Conservation (phyloP, 306 rosid species). For the Castanea sativa region DNA sequence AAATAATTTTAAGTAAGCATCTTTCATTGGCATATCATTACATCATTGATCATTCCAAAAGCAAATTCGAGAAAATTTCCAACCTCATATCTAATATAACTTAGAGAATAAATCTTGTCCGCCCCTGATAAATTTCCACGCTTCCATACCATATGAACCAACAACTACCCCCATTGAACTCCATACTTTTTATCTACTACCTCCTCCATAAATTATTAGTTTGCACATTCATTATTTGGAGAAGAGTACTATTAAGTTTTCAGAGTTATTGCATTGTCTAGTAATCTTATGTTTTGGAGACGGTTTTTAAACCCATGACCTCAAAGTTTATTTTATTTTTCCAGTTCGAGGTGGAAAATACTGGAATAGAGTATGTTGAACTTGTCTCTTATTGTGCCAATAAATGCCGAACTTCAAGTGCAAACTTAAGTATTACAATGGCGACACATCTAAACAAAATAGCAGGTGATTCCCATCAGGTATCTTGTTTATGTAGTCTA, state of each 20-base stretch:
- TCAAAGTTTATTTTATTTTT: conserved; percentile 16
- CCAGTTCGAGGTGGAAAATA: conserved; percentile 53
- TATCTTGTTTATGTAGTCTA: conserved; percentile 32
- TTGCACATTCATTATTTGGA: conserved; percentile 9
- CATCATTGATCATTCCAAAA: too few species aligned
- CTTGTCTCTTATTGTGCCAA: conserved; percentile 63
- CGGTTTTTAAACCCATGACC: too few species aligned
- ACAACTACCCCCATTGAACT: too few species aligned
- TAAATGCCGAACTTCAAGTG: conserved; percentile 54
- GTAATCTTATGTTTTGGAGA: neutral
- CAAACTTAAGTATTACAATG: conserved; percentile 54
- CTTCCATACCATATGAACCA: too few species aligned
- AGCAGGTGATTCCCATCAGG: conserved; percentile 54
- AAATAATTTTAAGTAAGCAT: too few species aligned
- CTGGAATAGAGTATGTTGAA: conserved; percentile 60
- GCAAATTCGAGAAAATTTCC: too few species aligned
- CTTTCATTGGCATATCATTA: too few species aligned
- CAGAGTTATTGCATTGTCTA: neutral
- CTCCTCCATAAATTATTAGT: neutral
- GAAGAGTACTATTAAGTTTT: neutral
- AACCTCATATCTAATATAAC: too few species aligned
- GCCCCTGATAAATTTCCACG: too few species aligned
- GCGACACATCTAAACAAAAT: conserved; percentile 55
- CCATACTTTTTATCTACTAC: too few species aligned
- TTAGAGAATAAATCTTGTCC: too few species aligned